phyloP scores from a whole-genome alignment of 352 stramenopile species.

The Aphanomyces cochlioides region DNA sequence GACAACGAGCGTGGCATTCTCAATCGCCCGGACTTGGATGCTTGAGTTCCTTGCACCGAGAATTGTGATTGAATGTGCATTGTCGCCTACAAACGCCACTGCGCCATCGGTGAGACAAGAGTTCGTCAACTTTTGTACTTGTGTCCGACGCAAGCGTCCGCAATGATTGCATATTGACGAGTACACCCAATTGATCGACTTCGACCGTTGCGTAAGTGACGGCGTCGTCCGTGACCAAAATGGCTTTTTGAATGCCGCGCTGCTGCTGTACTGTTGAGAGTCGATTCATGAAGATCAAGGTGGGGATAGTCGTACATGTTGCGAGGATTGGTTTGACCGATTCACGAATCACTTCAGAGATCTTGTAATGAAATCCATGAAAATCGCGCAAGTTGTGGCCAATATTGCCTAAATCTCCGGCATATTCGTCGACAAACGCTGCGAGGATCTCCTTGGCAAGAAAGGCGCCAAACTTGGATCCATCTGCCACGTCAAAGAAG shows the following conservation, averaged over 20 bases:
- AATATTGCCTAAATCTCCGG: slow-evolving; percentile 67
- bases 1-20: slow-evolving; percentile 77
- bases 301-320: slow-evolving; percentile 51
- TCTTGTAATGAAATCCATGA: slow-evolving; percentile 84
- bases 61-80: slow-evolving; percentile 82
- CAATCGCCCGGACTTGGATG: slow-evolving; percentile 83
- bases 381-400: slow-evolving; percentile 90
- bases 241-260: slow-evolving; percentile 82
- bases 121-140: slow-evolving; percentile 44
- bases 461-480: slow-evolving; percentile 76
- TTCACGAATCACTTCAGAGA: slow-evolving; percentile 75
- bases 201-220: slow-evolving; percentile 80
- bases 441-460: slow-evolving; percentile 84
- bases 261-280: slow-evolving; percentile 72
- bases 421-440: slow-evolving; percentile 77
- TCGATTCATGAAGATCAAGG: neutral
- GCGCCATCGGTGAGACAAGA: neutral
- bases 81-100: slow-evolving; percentile 83
- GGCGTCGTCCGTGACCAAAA: slow-evolving; percentile 83
- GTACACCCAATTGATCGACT: slow-evolving; percentile 87
- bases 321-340: slow-evolving; percentile 78
- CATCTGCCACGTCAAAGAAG: slow-evolving; percentile 84
- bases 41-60: slow-evolving; percentile 79
- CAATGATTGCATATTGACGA: slow-evolving; percentile 87
- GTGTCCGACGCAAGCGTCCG: slow-evolving; percentile 83